Percentiles rank a stretch among this genome's conserved stretches.
Evolutionary conservation across 1,284 basidiomycete genomes (phyloP).

Genomic region (Irpex sp.): DNA sequence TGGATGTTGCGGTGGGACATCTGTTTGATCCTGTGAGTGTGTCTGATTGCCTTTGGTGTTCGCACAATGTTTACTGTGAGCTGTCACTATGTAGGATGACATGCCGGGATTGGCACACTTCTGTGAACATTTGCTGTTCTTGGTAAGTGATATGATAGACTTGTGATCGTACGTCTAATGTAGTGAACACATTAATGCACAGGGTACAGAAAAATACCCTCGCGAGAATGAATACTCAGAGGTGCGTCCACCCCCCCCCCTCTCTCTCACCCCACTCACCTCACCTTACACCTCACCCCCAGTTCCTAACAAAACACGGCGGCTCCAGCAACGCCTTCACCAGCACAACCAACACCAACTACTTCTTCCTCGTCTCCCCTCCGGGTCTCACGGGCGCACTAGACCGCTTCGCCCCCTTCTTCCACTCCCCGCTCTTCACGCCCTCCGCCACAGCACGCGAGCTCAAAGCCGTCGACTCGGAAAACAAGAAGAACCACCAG

Average conservation of each 20-base stretch:
- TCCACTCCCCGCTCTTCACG: constrained; percentile 89
- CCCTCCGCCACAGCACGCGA: constrained; percentile 92
- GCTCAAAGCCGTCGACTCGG: constrained; percentile 96
- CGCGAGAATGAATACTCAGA: constrained; percentile 92
- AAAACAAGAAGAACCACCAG: constrained; percentile 98
- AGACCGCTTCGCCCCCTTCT: constrained; percentile 92
- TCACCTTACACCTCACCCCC: no score
- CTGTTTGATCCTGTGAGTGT: constrained; percentile 84
- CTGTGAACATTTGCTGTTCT: constrained; percentile 95
- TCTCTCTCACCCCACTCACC: constrained; percentile 4
- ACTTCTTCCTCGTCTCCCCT: constrained; percentile 90
- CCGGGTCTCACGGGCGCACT: constrained; percentile 83
- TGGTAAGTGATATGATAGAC: constrained; percentile 50
- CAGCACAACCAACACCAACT: constrained; percentile 91
- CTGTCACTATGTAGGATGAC: constrained; percentile 50
- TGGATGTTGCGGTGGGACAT: constrained; percentile 96
- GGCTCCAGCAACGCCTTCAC: constrained; percentile 95
- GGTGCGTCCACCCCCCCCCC: no score
- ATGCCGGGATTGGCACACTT: constrained; percentile 90
- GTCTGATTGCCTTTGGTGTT: neutral
- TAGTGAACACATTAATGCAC: constrained; percentile 17
- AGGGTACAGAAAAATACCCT: constrained; percentile 84
- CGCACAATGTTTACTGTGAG: constrained; percentile 3
- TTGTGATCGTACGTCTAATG: neutral
- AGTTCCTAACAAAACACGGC: constrained; percentile 90